phyloP scores from a whole-genome alignment of 139 green algal species.

The Tetraselmis striata region DNA sequence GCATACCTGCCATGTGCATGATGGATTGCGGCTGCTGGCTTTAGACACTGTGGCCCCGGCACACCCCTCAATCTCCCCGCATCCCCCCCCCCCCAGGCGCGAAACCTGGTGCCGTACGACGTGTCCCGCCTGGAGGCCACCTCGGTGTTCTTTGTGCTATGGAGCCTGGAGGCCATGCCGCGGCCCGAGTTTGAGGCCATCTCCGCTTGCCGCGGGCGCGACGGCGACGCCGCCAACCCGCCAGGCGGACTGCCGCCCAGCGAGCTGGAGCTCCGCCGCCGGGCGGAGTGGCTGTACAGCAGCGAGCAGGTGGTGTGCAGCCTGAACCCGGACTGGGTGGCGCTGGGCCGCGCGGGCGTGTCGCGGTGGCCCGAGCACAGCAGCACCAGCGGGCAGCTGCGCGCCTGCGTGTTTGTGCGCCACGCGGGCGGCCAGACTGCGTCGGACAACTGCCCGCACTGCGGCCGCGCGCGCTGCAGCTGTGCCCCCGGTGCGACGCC shows the following conservation, averaged over 20 bases:
- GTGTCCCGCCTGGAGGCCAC: not conserved
- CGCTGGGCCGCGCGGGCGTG: not conserved
- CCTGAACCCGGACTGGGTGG: not conserved
- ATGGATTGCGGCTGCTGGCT: too few species aligned
- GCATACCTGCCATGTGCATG: too few species aligned
- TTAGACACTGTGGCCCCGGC: too few species aligned
- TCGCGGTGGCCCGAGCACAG: not conserved
- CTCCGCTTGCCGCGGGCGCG: not conserved
- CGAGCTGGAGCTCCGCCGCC: not conserved
- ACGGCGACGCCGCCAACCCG: not conserved
- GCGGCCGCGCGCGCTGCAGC: not conserved
- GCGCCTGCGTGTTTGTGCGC: not conserved
- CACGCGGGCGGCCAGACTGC: not conserved
- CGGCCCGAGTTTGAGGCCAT: not conserved
- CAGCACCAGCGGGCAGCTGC: not conserved
- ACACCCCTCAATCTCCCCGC: too few species aligned
- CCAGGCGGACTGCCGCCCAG: not conserved
- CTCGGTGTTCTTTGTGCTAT: not conserved
- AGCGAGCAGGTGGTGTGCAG: not conserved
- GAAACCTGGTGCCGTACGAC: not conserved
- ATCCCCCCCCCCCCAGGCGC: not conserved
- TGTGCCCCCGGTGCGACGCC: not conserved
- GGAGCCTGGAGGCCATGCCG: not conserved
- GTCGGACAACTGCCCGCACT: not conserved
- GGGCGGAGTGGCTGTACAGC: not conserved